phyloP scores from a whole-genome alignment of 306 rosid genomes.

The Amphicarpaea edgeworthii region DNA sequence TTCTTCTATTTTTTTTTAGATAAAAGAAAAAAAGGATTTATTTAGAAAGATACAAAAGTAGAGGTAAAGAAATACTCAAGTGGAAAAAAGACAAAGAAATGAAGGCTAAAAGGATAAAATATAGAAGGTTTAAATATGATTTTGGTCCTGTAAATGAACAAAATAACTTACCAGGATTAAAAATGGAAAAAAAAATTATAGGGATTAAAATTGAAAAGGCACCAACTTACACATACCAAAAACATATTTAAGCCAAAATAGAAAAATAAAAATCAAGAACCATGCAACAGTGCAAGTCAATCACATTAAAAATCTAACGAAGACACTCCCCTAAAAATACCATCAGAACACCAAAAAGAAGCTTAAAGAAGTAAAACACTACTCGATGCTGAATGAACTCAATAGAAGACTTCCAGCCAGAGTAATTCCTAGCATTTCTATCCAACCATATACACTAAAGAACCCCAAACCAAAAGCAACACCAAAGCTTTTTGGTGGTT shows the following conservation, averaged over 20 bases:
- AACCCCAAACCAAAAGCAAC: not conserved
- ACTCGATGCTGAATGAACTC: not conserved
- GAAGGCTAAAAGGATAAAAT: not conserved
- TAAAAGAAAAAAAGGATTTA: not conserved
- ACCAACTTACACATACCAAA: no score
- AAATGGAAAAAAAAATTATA: no score
- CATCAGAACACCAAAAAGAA: not conserved
- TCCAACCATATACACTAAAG: not conserved
- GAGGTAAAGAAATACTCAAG: not conserved
- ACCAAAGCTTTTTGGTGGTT: not conserved
- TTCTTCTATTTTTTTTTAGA: not conserved
- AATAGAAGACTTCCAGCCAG: not conserved
- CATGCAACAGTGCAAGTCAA: not conserved
- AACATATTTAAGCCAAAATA: no score
- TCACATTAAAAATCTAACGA: not conserved
- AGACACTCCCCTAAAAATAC: not conserved
- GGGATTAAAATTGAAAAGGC: no score
- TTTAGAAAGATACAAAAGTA: not conserved
- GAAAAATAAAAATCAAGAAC: not conserved
- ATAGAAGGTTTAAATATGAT: no score
- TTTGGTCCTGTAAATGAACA: no score
- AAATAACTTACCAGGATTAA: no score
- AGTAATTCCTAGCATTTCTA: not conserved
- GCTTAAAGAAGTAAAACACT: not conserved
- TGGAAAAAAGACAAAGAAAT: not conserved